A percentile compares a stretch with the other conserved stretches of the same genome.
Evolutionary conservation across 176 grass and related monocot genomes (phyloP).

Genomic region (Aegilops speltoides): DNA sequence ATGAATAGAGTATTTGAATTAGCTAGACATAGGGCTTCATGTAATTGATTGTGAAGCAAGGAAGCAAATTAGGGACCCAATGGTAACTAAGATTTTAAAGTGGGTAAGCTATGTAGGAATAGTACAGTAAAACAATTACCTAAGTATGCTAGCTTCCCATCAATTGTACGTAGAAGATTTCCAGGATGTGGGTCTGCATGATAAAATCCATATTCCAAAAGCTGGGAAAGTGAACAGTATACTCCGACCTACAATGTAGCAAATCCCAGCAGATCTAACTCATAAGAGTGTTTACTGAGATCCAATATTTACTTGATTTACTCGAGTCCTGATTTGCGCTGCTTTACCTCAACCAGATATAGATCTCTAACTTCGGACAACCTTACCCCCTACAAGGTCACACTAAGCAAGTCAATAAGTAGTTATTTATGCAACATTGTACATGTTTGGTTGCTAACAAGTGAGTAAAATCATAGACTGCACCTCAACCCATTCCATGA

Average conservation of each 20-base stretch:
- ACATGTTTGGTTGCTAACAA: not conserved
- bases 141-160: slow-evolving; percentile 94
- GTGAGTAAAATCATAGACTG: slow-evolving; percentile 28
- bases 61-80: slow-evolving; percentile 15
- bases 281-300: slow-evolving; percentile 2
- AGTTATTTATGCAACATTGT: slow-evolving; percentile 14
- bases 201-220: slow-evolving; percentile 98
- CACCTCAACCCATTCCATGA: slow-evolving; percentile 99
- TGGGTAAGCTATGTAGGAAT: not conserved
- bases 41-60: not conserved
- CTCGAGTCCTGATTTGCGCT: not conserved
- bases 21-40: slow-evolving; percentile 20
- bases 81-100: not conserved
- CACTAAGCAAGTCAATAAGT: not conserved
- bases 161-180: slow-evolving; percentile 88
- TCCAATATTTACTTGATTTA: not conserved
- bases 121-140: slow-evolving; percentile 46
- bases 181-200: slow-evolving; percentile 98
- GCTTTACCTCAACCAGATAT: slow-evolving; percentile 90
- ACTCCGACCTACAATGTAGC: slow-evolving; percentile 76
- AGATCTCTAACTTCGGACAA: slow-evolving; percentile 85
- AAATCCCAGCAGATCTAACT: slow-evolving; percentile 17
- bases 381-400: slow-evolving; percentile 57
- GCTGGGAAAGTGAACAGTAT: slow-evolving; percentile 96
- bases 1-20: slow-evolving; percentile 37